Percentiles rank a stretch among this genome's conserved stretches.
Conservation (phyloP, 352 stramenopile genomes). For the Globisporangium abappressorium region DNA sequence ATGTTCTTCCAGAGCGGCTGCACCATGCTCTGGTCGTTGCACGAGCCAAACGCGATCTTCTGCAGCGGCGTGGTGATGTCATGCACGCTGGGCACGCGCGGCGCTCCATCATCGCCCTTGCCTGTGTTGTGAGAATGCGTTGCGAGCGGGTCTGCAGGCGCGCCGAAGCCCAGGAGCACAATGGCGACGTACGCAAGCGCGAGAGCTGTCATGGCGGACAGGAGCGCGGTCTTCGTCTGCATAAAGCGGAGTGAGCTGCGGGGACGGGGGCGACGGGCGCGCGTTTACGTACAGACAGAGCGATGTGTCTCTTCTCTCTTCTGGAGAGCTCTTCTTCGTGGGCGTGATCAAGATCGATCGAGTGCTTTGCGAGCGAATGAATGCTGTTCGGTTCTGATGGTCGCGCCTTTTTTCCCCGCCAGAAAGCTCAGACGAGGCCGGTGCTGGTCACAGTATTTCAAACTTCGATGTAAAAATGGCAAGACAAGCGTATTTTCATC, state of each 20-base stretch:
- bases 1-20: conserved; percentile 79
- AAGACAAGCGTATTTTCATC: background rate
- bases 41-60: conserved; percentile 78
- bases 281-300: background rate
- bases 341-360: too few relatives aligned
- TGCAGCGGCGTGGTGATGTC: conserved; percentile 48
- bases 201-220: conserved; percentile 10
- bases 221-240: conserved; percentile 13
- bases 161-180: conserved; percentile 10
- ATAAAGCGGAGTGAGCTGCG: conserved; percentile 2
- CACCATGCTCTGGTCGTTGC: conserved; percentile 83
- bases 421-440: background rate
- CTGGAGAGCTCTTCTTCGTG: too few relatives aligned
- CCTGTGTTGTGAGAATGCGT: too few relatives aligned
- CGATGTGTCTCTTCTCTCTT: too few relatives aligned
- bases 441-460: background rate
- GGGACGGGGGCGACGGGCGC: too few relatives aligned
- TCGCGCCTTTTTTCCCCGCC: background rate
- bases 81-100: conserved; percentile 26
- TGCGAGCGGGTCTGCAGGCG: background rate
- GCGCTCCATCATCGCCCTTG: background rate
- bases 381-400: too few relatives aligned
- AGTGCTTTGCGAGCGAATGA: too few relatives aligned
- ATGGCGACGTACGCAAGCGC: conserved; percentile 4
- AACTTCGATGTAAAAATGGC: background rate